Conservation (phyloP, 345 rosid species). For the Salix suchowensis region DNA sequence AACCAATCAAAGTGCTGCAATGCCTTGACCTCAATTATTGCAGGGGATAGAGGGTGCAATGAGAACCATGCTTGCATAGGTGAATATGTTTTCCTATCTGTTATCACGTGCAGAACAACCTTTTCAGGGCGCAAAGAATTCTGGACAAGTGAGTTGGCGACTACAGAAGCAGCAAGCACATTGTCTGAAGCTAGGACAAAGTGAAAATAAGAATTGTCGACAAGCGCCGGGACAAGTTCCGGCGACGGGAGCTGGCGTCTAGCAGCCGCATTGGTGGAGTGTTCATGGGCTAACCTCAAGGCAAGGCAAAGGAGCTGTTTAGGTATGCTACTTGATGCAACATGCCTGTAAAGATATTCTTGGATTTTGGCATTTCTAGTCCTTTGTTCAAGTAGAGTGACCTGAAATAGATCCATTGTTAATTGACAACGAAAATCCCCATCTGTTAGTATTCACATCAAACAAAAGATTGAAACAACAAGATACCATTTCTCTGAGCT, state of each 20-base stretch:
- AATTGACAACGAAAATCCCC: not conserved
- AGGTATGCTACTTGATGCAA: constrained; percentile 93
- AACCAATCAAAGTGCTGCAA: constrained; percentile 98
- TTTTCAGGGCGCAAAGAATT: constrained; percentile 64
- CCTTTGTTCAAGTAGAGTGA: constrained; percentile 74
- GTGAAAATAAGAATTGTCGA: constrained; percentile 76
- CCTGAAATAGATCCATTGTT: constrained; percentile 29
- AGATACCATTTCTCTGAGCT: constrained; percentile 84
- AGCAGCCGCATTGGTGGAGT: constrained; percentile 86
- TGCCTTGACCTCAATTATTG: constrained; percentile 88
- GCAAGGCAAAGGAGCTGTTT: constrained; percentile 89
- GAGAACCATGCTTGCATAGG: constrained; percentile 99
- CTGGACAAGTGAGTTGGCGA: constrained; percentile 62
- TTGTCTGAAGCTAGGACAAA: constrained; percentile 88
- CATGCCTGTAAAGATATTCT: constrained; percentile 83
- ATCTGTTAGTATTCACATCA: not conserved
- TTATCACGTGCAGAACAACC: constrained; percentile 77
- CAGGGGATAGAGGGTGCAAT: constrained; percentile 70
- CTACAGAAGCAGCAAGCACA: constrained; percentile 87
- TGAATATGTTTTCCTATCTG: constrained; percentile 82
- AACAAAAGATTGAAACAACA: not conserved
- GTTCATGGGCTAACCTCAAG: constrained; percentile 75
- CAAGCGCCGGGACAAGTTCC: constrained; percentile 76
- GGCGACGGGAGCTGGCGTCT: constrained; percentile 88
- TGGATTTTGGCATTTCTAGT: constrained; percentile 90